Evolutionary conservation across 441 rosid species (phyloP), one percentile per base, ranked within the genome.

Genomic region (Capsella rubella): DNA sequence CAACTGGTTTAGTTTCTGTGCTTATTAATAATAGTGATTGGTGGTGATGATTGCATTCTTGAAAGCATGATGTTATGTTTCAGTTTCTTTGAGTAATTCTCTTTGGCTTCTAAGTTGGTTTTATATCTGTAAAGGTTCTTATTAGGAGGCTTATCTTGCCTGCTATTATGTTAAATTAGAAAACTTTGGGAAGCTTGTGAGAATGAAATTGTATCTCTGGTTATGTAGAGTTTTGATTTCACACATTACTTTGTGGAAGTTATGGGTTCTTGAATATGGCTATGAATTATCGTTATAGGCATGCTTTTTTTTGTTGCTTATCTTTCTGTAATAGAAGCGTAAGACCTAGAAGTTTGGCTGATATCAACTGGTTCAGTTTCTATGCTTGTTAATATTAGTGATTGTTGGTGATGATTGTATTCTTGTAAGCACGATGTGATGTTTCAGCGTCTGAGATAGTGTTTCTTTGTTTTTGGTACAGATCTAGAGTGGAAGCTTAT

Each of bases 401-500:
- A 12, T 12, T 51, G 14, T 3, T 14, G 4, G 51, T 9, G 3
- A 25, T 45, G 14, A 10, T 10, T 6, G 2, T 27, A 65, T 13
- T 65, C 47, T 14, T 65, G 58, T 21, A 13, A 49, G 57, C 28
- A 32, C 1, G 3, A 49, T 50, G 25, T 8, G 9, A 37, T 37
- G 12, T 37, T 37, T 9, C 13, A 37, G 10, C 13, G 4, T 46
- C 21, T 34, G 5, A 34, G 47, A 34, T 50, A 4, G 46, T 9
- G 25, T 13, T 37, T 25, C 14, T 51, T 51, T 18, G 32, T 45
- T 55, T 55, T 18, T 50, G 3, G 37, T 71, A 12, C 67, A 78
- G 82, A 85, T 73, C 62, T 85, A 62, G 89, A 85, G 40, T 85
- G 89, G 87, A 85, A 83, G 72, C 89, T 85, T 57, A 82, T 82